Evolutionary conservation across 2,329 filamentous ascomycete species (phyloP).

Genomic region (Penicillium digitatum): DNA sequence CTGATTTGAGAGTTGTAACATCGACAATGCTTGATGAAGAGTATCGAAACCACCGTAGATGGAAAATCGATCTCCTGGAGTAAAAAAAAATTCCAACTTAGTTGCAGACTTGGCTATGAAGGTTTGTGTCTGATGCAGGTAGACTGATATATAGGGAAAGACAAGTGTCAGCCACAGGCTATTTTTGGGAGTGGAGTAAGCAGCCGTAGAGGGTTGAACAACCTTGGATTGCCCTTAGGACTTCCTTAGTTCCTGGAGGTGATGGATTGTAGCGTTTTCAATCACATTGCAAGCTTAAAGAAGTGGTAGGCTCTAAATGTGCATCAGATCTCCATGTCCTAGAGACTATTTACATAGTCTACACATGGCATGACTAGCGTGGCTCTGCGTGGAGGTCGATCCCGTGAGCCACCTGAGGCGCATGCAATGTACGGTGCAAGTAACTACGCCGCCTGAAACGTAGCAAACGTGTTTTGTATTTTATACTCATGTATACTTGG

Average conservation of each 20-base stretch:
- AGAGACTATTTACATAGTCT: background rate
- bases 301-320: too few species aligned
- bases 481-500: background rate
- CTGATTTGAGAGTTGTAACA: background rate
- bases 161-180: background rate
- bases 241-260: background rate
- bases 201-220: background rate
- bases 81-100: background rate
- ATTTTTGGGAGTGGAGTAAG: conserved; percentile 8
- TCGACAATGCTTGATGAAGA: background rate
- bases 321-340: background rate
- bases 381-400: background rate
- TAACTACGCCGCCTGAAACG: background rate
- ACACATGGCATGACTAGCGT: background rate
- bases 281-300: background rate
- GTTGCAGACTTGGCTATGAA: background rate
- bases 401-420: background rate
- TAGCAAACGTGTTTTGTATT: background rate
- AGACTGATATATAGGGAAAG: background rate
- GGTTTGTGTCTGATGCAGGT: background rate
- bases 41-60: background rate
- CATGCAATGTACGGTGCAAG: too few species aligned
- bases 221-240: background rate
- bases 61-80: background rate
- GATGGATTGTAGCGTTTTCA: background rate